Base-by-base conservation (phyloP, 495 filamentous ascomycete genomes). In the Emericellopsis terricola region DNA sequence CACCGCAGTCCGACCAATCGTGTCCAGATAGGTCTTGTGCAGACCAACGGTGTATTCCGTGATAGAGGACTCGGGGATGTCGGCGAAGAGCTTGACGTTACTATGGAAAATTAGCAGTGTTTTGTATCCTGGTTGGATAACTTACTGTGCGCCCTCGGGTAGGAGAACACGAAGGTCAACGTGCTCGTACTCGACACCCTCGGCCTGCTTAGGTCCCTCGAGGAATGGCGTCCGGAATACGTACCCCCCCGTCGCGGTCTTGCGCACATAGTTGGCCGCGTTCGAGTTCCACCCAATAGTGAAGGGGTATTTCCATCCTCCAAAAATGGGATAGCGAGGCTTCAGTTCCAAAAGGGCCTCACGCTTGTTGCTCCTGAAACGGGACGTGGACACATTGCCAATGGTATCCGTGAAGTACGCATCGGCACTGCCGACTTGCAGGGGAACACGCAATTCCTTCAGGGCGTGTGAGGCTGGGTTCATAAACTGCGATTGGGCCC, bases 271-370 rank as follows among this genome's bases (percentile, higher is more conserved):
- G 21, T 68, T 65, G 41, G 68, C 65, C 15, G 92, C 65, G 37
- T 87, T 71, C 34, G 79, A 77, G 60, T 94, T 82, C 87, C 89
- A 97, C 38, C 89, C 91, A 29, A 94, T 69, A 29, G 76, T 77
- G 60, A 94, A 97, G 40, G 77, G 86, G 49, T 92, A 94, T 55
- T 92, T 94, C 89, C 89, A 97, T 33, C 81, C 83, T 30, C 89
- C 89, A 47, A 96, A 96, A 16, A 97, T 49, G 6, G 89, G 89
- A 53, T 82, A 97, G 19, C 89, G 68, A 11, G 91, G 91, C 56
- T 80, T 84, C 39, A 94, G 69, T 56, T 94, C 89, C 26, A 96
- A 68, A 36, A 71, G 60, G 20, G 81, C 83, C 46, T 92, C 84
- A 2, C 77, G 69, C 51, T 65, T 67, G 42, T 73, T 79, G 38